These are phyloP conservation scores for Dactylonectria estremocensis DNA, from an alignment of 2,329 filamentous ascomycete genomes.

Conservation along the genomic window DNA sequence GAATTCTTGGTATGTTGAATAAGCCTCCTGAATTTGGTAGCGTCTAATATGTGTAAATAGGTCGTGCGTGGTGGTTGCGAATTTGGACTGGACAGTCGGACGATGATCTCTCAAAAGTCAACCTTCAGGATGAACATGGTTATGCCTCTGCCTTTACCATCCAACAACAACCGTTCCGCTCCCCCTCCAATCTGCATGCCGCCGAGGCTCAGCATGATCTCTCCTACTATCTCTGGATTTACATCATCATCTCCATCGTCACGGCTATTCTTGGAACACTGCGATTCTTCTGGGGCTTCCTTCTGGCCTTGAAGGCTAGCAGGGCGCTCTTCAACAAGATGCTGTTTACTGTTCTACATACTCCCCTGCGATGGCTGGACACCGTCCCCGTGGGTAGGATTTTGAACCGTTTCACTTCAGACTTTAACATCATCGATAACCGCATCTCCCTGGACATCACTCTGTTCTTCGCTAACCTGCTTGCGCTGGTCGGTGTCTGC, in stretches of 20 bases:
- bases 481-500: constrained; percentile 77
- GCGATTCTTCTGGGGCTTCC: constrained; percentile 75
- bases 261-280: constrained; percentile 73
- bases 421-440: constrained; percentile 82
- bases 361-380: constrained; percentile 85
- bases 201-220: constrained; percentile 58
- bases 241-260: constrained; percentile 76
- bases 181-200: constrained; percentile 50
- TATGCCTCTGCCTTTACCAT: constrained; percentile 62
- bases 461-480: constrained; percentile 71
- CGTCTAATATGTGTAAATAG: constrained; percentile 45
- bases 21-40: neutral
- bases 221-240: constrained; percentile 78
- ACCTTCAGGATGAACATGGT: constrained; percentile 53
- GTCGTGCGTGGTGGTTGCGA: constrained; percentile 75
- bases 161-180: constrained; percentile 62
- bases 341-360: constrained; percentile 76
- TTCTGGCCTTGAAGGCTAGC: constrained; percentile 79
- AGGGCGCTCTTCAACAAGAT: constrained; percentile 77
- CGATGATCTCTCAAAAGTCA: constrained; percentile 38
- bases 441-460: constrained; percentile 75
- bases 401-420: constrained; percentile 83
- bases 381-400: constrained; percentile 84
- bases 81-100: constrained; percentile 69
- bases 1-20: constrained; percentile 66